Conservation (phyloP, 140 eudicot species). For the Senecio squalidus region DNA sequence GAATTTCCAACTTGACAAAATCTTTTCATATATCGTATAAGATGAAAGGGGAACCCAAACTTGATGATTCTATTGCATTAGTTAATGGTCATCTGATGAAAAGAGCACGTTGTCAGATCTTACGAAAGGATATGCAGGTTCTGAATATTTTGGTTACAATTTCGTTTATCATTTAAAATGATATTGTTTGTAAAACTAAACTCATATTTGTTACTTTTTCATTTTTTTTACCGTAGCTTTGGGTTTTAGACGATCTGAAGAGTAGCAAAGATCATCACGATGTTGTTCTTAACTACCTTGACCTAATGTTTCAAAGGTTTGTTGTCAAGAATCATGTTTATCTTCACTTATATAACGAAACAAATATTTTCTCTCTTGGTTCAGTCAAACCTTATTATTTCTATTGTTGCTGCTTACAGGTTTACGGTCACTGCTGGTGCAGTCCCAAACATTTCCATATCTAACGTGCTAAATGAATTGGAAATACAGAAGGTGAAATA, state of each 20-base stretch:
- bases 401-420: constrained; percentile 28
- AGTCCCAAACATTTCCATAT: constrained; percentile 32
- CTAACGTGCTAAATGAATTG: constrained; percentile 36
- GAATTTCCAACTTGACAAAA: constrained; percentile 29
- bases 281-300: constrained; percentile 52
- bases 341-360: too few species aligned
- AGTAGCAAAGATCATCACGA: constrained; percentile 38
- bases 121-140: constrained; percentile 74
- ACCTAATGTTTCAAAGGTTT: constrained; percentile 62
- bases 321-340: too few species aligned
- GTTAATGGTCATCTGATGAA: constrained; percentile 43
- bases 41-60: constrained; percentile 35
- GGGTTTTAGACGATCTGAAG: constrained; percentile 45
- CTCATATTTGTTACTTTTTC: constrained; percentile 25
- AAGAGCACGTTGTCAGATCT: constrained; percentile 43
- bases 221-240: constrained; percentile 46
- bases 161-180: constrained; percentile 5
- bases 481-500: constrained; percentile 51
- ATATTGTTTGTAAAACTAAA: background rate
- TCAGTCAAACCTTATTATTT: background rate
- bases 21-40: constrained; percentile 39
- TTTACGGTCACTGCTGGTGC: constrained; percentile 33
- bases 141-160: constrained; percentile 5
- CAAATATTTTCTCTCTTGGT: too few species aligned
- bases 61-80: constrained; percentile 30